These are phyloP conservation scores for Colletotrichum tamarilloi DNA, from an alignment of 2,329 filamentous ascomycete genomes.

Conservation along the genomic window DNA sequence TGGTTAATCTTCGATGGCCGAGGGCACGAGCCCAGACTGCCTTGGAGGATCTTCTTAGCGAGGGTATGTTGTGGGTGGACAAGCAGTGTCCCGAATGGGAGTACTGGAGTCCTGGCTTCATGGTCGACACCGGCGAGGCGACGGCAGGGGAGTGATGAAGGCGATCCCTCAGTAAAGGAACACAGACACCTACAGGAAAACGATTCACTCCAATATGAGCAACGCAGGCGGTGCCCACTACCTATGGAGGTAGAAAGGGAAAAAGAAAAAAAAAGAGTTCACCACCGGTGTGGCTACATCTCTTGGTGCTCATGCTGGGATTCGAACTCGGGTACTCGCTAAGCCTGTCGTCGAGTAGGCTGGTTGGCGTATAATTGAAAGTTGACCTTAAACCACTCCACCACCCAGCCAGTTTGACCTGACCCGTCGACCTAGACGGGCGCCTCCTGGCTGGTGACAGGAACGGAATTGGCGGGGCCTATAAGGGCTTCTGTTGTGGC, in stretches of 20 bases:
- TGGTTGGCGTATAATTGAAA: too few relatives aligned
- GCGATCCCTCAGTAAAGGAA: constrained; percentile 38
- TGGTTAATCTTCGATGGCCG: constrained; percentile 88
- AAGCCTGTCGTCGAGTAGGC: too few relatives aligned
- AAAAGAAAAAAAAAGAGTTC: neutral
- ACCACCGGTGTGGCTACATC: too few relatives aligned
- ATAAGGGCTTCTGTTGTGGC: too few relatives aligned
- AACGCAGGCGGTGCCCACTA: neutral
- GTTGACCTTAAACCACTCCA: too few relatives aligned
- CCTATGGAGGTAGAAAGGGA: neutral
- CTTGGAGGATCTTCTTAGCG: constrained; percentile 87
- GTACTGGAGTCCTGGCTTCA: constrained; percentile 90
- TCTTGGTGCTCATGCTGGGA: too few relatives aligned
- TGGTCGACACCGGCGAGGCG: constrained; percentile 57
- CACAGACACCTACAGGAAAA: constrained; percentile 34
- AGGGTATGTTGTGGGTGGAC: constrained; percentile 95
- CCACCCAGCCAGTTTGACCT: too few relatives aligned
- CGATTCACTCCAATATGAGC: neutral
- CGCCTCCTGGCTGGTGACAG: too few relatives aligned
- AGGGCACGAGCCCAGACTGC: constrained; percentile 86
- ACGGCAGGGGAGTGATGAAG: constrained; percentile 34
- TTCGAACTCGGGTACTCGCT: too few relatives aligned
- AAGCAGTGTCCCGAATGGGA: constrained; percentile 86
- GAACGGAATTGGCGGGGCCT: too few relatives aligned
- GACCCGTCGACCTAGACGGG: too few relatives aligned